A percentile compares a stretch with the other conserved stretches of the same genome.
Conservation (phyloP, 2,329 filamentous ascomycete species). For the Neospermospora avenae region DNA sequence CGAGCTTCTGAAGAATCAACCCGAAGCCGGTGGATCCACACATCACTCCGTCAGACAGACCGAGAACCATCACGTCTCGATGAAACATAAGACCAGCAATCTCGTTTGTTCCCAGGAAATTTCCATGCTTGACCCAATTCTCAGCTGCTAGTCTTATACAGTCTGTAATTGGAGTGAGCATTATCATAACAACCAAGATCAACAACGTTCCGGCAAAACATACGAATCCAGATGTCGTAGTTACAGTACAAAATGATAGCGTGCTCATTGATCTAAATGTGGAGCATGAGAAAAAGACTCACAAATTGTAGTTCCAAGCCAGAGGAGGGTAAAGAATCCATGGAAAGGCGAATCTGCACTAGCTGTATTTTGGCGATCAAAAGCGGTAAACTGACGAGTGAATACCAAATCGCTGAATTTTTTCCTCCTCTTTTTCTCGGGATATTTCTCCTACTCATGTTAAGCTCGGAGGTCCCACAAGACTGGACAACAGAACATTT, state of each 20-base stretch:
- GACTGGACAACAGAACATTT: background rate
- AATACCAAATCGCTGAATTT: constrained; percentile 60
- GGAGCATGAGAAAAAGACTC: constrained; percentile 45
- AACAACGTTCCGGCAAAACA: too few species aligned
- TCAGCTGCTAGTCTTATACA: constrained; percentile 48
- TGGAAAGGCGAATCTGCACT: constrained; percentile 68
- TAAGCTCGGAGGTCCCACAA: background rate
- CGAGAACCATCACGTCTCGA: constrained; percentile 51
- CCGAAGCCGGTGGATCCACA: constrained; percentile 63
- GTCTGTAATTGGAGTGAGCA: constrained; percentile 28
- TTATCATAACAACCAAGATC: too few species aligned
- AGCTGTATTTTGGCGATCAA: constrained; percentile 67
- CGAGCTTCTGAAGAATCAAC: constrained; percentile 60
- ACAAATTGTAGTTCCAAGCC: constrained; percentile 65
- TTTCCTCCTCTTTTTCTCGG: constrained; percentile 26
- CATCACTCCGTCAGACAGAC: constrained; percentile 67
- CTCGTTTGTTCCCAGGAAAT: constrained; percentile 65
- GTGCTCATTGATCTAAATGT: background rate
- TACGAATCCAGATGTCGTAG: too few species aligned
- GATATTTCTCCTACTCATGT: constrained; percentile 24
- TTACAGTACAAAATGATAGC: background rate
- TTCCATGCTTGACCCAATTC: constrained; percentile 69
- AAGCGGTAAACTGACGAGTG: constrained; percentile 68
- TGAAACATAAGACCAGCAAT: constrained; percentile 67
- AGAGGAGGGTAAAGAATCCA: constrained; percentile 78